phyloP scores from a whole-genome alignment of 2,329 filamentous ascomycete genomes.

The Clonostachys sp. region DNA sequence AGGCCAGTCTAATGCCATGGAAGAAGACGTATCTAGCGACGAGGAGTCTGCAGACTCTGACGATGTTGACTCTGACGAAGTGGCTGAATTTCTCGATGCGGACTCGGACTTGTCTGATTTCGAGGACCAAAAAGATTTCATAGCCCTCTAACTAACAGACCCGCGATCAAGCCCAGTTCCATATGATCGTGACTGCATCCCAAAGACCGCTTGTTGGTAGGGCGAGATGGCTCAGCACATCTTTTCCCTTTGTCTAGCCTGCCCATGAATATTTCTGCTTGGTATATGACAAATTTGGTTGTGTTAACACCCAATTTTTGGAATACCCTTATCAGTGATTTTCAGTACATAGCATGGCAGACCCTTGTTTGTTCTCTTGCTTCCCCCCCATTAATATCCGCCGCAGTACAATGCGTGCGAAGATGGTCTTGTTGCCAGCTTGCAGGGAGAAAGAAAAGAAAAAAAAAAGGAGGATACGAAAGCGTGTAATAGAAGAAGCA shows the following conservation, averaged over 20 bases:
- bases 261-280: not conserved
- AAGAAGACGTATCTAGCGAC: constrained; percentile 75
- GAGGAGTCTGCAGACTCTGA: constrained; percentile 69
- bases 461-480: no score
- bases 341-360: no score
- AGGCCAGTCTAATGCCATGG: constrained; percentile 47
- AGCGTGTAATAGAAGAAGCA: no score
- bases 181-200: not conserved
- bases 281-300: no score
- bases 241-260: not conserved
- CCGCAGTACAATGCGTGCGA: no score
- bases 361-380: no score
- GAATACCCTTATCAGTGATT: no score
- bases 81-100: constrained; percentile 60
- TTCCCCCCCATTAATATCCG: no score
- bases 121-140: constrained; percentile 55
- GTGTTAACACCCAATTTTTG: no score
- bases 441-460: no score
- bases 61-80: constrained; percentile 74
- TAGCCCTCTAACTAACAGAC: constrained; percentile 29
- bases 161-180: constrained; percentile 1
- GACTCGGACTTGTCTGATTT: constrained; percentile 51
- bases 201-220: not conserved
- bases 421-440: no score
- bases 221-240: no score